Evolutionary conservation across 495 filamentous ascomycete species (phyloP).

Genomic region (Neurospora pannonica): DNA sequence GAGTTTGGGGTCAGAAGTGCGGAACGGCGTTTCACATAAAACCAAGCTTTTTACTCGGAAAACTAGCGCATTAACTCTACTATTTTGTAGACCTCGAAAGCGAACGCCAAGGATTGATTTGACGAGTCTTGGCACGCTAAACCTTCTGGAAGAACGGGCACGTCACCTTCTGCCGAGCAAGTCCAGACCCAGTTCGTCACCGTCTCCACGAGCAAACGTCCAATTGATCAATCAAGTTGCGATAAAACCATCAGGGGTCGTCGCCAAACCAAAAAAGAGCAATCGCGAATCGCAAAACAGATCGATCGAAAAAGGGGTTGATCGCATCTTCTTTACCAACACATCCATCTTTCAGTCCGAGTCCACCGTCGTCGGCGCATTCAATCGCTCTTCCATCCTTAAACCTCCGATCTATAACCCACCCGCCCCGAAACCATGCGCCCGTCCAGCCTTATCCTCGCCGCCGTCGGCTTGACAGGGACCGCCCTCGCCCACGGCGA

Average conservation of each 20-base stretch:
- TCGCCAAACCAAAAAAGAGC: background rate
- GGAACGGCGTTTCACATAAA: background rate
- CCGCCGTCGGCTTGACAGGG: slow-evolving; percentile 8
- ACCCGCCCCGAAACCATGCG: slow-evolving; percentile 11
- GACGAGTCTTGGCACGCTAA: background rate
- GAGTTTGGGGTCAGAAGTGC: background rate
- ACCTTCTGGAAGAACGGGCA: background rate
- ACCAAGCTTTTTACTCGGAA: background rate
- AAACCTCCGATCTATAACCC: background rate
- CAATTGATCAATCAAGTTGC: background rate
- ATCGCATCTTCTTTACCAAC: background rate
- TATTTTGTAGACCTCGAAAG: background rate
- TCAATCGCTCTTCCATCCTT: background rate
- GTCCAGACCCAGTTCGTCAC: background rate
- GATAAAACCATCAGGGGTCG: background rate
- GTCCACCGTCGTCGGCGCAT: background rate
- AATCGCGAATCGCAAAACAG: background rate
- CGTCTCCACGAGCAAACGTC: background rate
- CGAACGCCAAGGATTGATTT: background rate
- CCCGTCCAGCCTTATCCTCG: slow-evolving; percentile 9
- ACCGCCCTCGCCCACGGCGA: slow-evolving; percentile 45
- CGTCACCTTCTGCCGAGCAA: background rate
- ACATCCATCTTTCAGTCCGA: background rate
- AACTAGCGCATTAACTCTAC: fast-evolving
- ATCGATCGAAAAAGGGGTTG: background rate